Evolutionary conservation across 805 yeast genomes (phyloP).

Genomic region (Spathaspora boniae): DNA sequence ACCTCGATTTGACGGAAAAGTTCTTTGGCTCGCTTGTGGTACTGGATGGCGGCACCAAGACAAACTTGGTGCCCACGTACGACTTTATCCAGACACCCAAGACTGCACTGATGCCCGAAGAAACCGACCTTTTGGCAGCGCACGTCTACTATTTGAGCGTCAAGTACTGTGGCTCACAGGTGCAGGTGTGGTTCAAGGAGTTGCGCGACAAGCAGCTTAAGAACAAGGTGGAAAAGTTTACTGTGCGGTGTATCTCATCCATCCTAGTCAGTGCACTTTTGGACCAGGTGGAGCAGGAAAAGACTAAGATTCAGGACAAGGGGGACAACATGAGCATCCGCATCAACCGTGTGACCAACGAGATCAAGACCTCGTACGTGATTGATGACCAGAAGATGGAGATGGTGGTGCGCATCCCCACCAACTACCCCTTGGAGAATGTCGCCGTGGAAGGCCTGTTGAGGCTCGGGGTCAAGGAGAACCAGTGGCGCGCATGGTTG

Average conservation of each 20-base stretch:
- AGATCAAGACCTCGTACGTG: conserved; percentile 66
- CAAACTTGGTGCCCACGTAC: conserved; percentile 18
- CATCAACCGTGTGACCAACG: conserved; percentile 58
- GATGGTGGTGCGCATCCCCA: conserved; percentile 70
- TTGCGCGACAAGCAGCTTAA: conserved; percentile 67
- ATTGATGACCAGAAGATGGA: conserved; percentile 89
- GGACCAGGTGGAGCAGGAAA: conserved; percentile 42
- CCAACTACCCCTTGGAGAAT: conserved; percentile 71
- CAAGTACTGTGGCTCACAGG: conserved; percentile 51
- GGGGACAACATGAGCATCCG: conserved; percentile 55
- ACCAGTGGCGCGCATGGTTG: conserved; percentile 93
- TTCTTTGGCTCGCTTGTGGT: not conserved
- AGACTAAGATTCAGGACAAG: conserved; percentile 24
- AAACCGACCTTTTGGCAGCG: conserved; percentile 29
- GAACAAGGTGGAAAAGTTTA: conserved; percentile 56
- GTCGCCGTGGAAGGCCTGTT: conserved; percentile 74
- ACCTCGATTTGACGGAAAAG: conserved; percentile 36
- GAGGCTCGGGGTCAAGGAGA: conserved; percentile 85
- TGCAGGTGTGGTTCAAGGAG: conserved; percentile 67
- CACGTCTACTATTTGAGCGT: conserved; percentile 52
- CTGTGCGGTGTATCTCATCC: conserved; percentile 62
- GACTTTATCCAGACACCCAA: conserved; percentile 16
- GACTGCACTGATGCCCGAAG: conserved; percentile 16
- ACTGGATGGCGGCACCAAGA: not conserved
- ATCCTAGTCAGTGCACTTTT: conserved; percentile 57